Percentiles rank a stretch among this genome's conserved stretches.
Evolutionary conservation across 1,284 basidiomycete species (phyloP).

Genomic region (Psilocybe mexicana): DNA sequence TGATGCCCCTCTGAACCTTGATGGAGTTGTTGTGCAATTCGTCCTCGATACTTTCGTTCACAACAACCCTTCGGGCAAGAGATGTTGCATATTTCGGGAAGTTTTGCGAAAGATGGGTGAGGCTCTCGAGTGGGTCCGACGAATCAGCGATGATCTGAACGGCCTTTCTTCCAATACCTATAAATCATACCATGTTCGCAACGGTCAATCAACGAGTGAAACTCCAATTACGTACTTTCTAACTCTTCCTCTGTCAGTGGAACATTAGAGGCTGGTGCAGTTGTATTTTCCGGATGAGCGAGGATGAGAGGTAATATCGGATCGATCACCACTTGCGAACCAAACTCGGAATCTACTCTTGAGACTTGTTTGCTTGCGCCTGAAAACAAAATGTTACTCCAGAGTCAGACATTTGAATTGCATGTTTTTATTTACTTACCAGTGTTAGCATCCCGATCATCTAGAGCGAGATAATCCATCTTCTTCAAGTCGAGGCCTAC

Average conservation of each 20-base stretch:
- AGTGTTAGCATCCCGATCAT: slow-evolving; percentile 62
- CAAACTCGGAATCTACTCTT: slow-evolving; percentile 23
- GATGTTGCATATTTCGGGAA: slow-evolving; percentile 84
- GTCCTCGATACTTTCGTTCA: slow-evolving; percentile 50
- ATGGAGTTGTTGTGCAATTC: slow-evolving; percentile 63
- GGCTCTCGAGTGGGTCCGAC: slow-evolving; percentile 55
- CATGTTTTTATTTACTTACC: slow-evolving; percentile 20
- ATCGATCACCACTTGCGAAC: slow-evolving; percentile 33
- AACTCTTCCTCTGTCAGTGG: slow-evolving; percentile 71
- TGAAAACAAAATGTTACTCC: not conserved
- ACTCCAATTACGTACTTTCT: slow-evolving; percentile 35
- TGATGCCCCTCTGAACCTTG: slow-evolving; percentile 54
- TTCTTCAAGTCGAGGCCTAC: slow-evolving; percentile 94
- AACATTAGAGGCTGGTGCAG: slow-evolving; percentile 47
- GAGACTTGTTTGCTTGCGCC: not conserved
- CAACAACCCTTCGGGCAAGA: slow-evolving; percentile 64
- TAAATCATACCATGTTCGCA: not conserved
- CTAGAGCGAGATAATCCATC: slow-evolving; percentile 94
- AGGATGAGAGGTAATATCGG: slow-evolving; percentile 52
- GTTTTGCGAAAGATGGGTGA: slow-evolving; percentile 79
- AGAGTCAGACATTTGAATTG: slow-evolving; percentile 14
- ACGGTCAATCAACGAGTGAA: slow-evolving; percentile 1
- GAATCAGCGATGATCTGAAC: slow-evolving; percentile 72
- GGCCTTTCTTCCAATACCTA: slow-evolving; percentile 75
- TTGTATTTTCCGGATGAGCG: slow-evolving; percentile 53